Conservation (phyloP, 2,329 filamentous ascomycete species). For the Aureobasidium namibiae region DNA sequence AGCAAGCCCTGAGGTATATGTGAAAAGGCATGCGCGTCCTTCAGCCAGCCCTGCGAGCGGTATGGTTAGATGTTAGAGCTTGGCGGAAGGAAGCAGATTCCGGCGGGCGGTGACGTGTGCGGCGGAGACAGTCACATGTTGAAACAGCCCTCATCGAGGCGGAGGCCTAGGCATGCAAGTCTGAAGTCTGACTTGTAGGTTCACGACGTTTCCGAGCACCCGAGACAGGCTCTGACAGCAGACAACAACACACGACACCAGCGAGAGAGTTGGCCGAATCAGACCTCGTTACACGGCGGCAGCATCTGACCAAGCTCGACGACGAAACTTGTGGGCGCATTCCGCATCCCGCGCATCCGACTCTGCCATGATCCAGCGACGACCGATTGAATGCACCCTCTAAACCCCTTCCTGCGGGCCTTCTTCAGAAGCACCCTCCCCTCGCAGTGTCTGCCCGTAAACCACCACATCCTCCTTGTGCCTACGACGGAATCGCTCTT, state of each 20-base stretch:
- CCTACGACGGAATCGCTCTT: slow-evolving; percentile 88
- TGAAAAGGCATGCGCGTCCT: neutral
- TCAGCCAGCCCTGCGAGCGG: neutral
- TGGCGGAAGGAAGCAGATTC: neutral
- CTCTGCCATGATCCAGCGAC: neutral
- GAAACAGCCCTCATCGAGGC: neutral
- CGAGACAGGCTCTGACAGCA: too few relatives aligned
- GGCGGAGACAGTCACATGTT: slow-evolving; percentile 1
- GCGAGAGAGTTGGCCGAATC: neutral
- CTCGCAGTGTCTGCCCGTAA: slow-evolving; percentile 80
- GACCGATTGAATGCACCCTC: slow-evolving; percentile 65
- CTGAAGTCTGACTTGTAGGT: neutral
- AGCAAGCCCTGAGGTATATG: neutral
- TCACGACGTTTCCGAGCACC: neutral
- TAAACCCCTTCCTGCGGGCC: slow-evolving; percentile 97
- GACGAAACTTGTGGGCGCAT: neutral
- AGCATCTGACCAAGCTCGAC: neutral
- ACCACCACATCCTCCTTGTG: slow-evolving; percentile 86
- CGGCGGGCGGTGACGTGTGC: neutral
- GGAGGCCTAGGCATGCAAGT: neutral
- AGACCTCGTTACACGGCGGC: neutral
- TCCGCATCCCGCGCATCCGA: slow-evolving; percentile 1
- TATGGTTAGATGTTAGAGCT: neutral
- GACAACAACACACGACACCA: neutral
- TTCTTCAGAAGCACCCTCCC: slow-evolving; percentile 96